Base-by-base conservation (phyloP, 2,329 filamentous ascomycete species). In the Rhynchosporium agropyri region DNA sequence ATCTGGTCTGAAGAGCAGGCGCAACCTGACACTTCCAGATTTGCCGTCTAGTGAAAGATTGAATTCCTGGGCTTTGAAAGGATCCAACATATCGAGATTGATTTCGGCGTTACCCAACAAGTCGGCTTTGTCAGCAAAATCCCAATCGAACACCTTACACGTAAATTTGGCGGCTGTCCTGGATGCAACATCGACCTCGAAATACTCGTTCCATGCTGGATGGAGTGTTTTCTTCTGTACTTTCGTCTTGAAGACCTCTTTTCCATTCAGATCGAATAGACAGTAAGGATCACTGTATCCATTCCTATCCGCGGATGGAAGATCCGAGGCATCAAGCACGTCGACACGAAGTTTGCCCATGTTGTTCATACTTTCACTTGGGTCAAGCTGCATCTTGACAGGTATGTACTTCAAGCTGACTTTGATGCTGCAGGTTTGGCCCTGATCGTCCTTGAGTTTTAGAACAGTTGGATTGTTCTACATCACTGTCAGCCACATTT, bases 321-420 rank as follows among this genome's bases (percentile, higher is more conserved):
- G 84, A 64, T 97, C 89, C 8, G 85, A 80, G 20, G 89, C 95
- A 75, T 97, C 92, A 43, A 98, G 80, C 20, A 99, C 84, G 72
- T 98, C 92, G n/a, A 99, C 91, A 26, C 93, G 90, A 28, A 99
- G 87, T 63, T 88, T 93, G 64, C 95, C 95, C 86, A 97, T 96
- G 78, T 99, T 99, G 84, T 97, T 98, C 82, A 99, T 97, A 73
- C 92, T 97, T 78, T 99, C 95, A 71, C 88, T 92, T 0, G 95
- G 90, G 72, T 99, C 92, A 55, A 99, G 89, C 62, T 87, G 81
- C 95, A 99, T 99, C 79, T 91, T 87, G 65, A 98, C 88, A 0
- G 95, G 95, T 29, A 99, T 87, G 75, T 97, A 99, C 77, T 96
- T 96, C 73, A 97, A 84, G 79, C 90, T 96, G 74, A 99, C 90